These are phyloP conservation scores for Endothia cerciana DNA, from an alignment of 2,329 filamentous ascomycete genomes.

Conservation along the genomic window DNA sequence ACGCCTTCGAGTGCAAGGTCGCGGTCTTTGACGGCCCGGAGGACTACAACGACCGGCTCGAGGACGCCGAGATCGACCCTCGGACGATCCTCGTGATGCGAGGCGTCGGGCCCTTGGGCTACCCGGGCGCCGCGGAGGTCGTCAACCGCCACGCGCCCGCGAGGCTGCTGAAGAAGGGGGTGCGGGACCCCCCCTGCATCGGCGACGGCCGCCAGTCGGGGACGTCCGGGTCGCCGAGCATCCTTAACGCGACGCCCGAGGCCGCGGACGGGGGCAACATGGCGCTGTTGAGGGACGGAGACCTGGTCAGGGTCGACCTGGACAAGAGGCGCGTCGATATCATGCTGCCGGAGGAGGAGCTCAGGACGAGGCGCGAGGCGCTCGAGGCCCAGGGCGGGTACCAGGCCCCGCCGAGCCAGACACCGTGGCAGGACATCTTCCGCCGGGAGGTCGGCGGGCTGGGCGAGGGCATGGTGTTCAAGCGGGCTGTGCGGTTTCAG, in stretches of 20 bases:
- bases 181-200: slow-evolving; percentile 53
- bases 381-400: slow-evolving; percentile 45
- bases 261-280: slow-evolving; percentile 58
- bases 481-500: slow-evolving; percentile 50
- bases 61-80: slow-evolving; percentile 46
- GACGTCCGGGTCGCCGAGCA: slow-evolving; percentile 58
- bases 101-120: slow-evolving; percentile 52
- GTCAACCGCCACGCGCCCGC: slow-evolving; percentile 56
- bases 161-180: slow-evolving; percentile 48
- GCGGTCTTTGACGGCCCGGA: slow-evolving; percentile 56
- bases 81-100: slow-evolving; percentile 53
- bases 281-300: slow-evolving; percentile 53
- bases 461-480: slow-evolving; percentile 51
- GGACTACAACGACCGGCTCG: slow-evolving; percentile 49
- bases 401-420: slow-evolving; percentile 45
- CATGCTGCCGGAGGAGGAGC: slow-evolving; percentile 44
- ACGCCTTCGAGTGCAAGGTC: slow-evolving; percentile 51
- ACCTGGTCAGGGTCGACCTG: slow-evolving; percentile 54
- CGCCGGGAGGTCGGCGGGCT: slow-evolving; percentile 49
- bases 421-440: slow-evolving; percentile 56
- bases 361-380: slow-evolving; percentile 42
- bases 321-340: slow-evolving; percentile 53
- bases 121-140: slow-evolving; percentile 55
- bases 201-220: slow-evolving; percentile 60
- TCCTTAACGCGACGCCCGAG: slow-evolving; percentile 60